phyloP scores from a whole-genome alignment of 768 basidiomycete species.

The Tubosaeta sp. region DNA sequence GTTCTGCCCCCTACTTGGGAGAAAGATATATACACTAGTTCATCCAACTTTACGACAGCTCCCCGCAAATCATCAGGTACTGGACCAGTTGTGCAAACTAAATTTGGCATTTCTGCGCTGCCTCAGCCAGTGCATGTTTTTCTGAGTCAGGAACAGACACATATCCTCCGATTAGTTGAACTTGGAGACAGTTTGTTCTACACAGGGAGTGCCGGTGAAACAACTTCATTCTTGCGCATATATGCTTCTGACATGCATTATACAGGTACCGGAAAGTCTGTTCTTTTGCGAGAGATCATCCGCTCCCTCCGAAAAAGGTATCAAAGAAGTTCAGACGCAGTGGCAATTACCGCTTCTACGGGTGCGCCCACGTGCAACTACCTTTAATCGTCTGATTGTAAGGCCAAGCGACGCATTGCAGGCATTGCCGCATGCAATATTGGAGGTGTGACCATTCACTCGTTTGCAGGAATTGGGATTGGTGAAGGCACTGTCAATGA shows the following conservation, averaged over 20 bases:
- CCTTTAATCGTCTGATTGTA: background rate
- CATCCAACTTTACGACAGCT: constrained; percentile 31
- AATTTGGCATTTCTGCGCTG: constrained; percentile 4
- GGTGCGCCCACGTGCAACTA: constrained; percentile 40
- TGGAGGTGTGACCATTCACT: constrained; percentile 92
- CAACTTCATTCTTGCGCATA: constrained; percentile 14
- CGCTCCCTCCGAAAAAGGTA: constrained; percentile 57
- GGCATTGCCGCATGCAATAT: constrained; percentile 98
- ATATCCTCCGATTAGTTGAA: constrained; percentile 76
- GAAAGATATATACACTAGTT: constrained; percentile 33
- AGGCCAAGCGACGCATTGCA: constrained; percentile 20
- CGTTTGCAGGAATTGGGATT: constrained; percentile 91
- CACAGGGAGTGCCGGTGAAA: constrained; percentile 89
- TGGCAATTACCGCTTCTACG: constrained; percentile 94
- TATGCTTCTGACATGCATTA: background rate
- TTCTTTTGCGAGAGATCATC: constrained; percentile 90
- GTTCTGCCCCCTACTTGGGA: constrained; percentile 52
- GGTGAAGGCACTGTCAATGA: constrained; percentile 62
- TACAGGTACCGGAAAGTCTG: constrained; percentile 93
- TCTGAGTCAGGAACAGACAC: constrained; percentile 82
- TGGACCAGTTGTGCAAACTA: constrained; percentile 8
- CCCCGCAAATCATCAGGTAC: constrained; percentile 10
- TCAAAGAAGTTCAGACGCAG: constrained; percentile 55
- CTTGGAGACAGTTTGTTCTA: constrained; percentile 82
- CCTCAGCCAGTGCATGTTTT: constrained; percentile 41